Evolutionary conservation across 192 early-diverging fungal species (phyloP), one percentile per base, ranked within the genome.

Genomic region (Backusella sp.): DNA sequence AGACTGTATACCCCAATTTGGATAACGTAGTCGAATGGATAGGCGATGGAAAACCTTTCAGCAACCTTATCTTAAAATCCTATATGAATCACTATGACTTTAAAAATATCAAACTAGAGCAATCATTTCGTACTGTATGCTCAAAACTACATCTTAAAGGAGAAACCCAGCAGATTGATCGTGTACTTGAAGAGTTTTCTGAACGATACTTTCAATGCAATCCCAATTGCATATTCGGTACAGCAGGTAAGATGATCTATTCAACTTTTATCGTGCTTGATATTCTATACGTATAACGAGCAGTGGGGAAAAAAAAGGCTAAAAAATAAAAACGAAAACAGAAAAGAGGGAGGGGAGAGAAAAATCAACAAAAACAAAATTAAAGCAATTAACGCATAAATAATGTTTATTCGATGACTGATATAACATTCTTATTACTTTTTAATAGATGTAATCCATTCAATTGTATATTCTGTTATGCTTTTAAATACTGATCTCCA

Each of bases 401-500:
- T 14, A 1, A 62, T 62, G 26, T 26, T 4, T 62, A 62, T 26
- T 23, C 14, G 56, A 62, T 62, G 14, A 26, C 26, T 62, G 12
- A 62, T 62, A 62, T 28, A 62, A 11, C 8, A n/a, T 26, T 56
- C 9, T 4, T 62, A 41, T 41, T 41, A 70, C 8, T 37, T 23
- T 37, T 69, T 23, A 53, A 37, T 80, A 80, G 96, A 97, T 78
- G 88, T 95, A 19, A 93, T 96, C 0, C 92, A 99, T 72, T 92
- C 93, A 7, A 91, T 96, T 70, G 86, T 92, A 0, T 96, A 95
- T 77, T 96, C 95, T 17, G 73, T 95, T 7, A 77, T 99, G 74
- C 77, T 99, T 70, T 86, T 99, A 8, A 97, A 97, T 80, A 99
- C 97, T 1, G 97, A 99, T 78, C 83, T 97, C 68, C 94, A 97